A percentile compares a stretch with the other conserved stretches of the same genome.
Conservation (phyloP, 148 eudicot genomes). For the Linanthus parryae region DNA sequence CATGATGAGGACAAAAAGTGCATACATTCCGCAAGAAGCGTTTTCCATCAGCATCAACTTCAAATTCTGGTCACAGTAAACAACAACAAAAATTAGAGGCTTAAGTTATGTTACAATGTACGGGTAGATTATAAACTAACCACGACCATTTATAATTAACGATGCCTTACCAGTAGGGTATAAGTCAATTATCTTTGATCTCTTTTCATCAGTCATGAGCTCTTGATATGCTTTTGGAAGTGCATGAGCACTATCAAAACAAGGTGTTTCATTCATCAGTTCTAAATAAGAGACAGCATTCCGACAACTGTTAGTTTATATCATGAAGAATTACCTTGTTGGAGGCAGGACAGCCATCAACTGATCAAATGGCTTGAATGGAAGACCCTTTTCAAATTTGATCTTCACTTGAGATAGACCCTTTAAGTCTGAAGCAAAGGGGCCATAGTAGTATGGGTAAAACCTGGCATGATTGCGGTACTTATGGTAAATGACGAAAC, state of each 20-base stretch:
- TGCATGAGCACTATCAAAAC: conserved; percentile 35
- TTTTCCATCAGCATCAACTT: conserved; percentile 53
- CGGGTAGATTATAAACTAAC: too few relatives aligned
- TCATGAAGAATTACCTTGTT: conserved; percentile 31
- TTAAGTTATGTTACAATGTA: neutral
- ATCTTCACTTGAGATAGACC: conserved; percentile 32
- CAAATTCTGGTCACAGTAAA: conserved; percentile 30
- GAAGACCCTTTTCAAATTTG: conserved; percentile 37
- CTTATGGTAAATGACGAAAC: neutral
- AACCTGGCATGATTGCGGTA: conserved; percentile 23
- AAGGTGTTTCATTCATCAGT: neutral
- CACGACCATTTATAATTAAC: neutral
- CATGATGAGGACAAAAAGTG: neutral
- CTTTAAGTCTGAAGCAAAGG: conserved; percentile 52
- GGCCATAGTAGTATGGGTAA: conserved; percentile 44
- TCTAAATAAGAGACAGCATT: neutral
- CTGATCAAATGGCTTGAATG: conserved; percentile 55
- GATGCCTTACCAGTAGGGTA: conserved; percentile 39
- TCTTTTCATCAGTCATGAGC: conserved; percentile 34
- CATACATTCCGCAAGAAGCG: conserved; percentile 58
- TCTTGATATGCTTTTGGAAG: conserved; percentile 37
- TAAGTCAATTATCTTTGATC: conserved; percentile 36
- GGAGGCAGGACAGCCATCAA: conserved; percentile 69
- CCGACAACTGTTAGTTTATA: neutral
- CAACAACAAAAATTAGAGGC: neutral